Evolutionary conservation across 2,329 filamentous ascomycete genomes (phyloP), one percentile per base, ranked within the genome.

Genomic region (Furcasterigmium sp.): DNA sequence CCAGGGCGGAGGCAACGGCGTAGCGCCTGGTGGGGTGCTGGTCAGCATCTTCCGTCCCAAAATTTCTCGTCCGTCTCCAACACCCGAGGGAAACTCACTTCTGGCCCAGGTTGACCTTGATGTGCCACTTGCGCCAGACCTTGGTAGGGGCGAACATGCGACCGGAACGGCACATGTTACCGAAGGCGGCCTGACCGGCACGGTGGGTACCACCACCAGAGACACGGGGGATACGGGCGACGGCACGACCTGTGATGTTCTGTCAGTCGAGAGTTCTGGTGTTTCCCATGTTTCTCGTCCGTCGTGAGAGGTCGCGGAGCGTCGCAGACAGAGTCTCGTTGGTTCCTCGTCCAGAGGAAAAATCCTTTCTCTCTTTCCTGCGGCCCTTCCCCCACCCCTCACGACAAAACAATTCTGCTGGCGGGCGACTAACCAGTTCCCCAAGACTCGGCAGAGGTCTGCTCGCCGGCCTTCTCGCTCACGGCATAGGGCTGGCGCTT

Each of bases 131-230:
- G 73, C 93, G 84, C 94, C 93, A 98, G 78, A 95, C 87, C 86
- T 98, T 98, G 76, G 93, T 98, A 59, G 93, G 93, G 61, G 93
- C 93, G 78, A 98, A 98, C 93, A 98, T 98, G 78, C 93, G 93
- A 80, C 94, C 93, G 69, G 91, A 95, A 73, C 93, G 91, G 80
- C 93, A 98, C 90, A 91, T 90, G 87, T 98, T 98, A 89, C 93
- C 93, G 75, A 97, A 98, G 62, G 93, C 93, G 73, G 93, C 93
- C 82, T 98, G 93, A 80, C 93, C 93, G 68, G 93, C 93, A 82
- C 93, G 91, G 85, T 98, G 93, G 72, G 93, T 98, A 89, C 93
- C 93, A 80, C 93, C 91, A 84, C 93, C 93, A 69, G 93, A 97
- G 73, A 98, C 93, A 96, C 93, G 93, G 67, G 94, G 93, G 66